Conservation (phyloP, 108 stramenopile genomes). For the Pseudonitzschia multiseries region DNA sequence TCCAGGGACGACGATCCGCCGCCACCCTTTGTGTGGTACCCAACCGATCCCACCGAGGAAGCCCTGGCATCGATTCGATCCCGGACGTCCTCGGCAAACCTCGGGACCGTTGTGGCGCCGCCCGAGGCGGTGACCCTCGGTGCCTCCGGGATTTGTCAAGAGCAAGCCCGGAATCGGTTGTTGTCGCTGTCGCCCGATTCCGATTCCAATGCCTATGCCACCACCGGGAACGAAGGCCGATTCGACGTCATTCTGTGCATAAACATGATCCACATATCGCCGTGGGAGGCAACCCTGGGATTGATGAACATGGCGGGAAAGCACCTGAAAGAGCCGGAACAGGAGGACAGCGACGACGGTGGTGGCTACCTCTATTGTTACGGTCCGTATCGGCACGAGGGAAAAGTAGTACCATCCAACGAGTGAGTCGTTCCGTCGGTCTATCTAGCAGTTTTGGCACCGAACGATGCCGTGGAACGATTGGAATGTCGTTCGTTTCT, state of each 20-base stretch:
- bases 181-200: slow-evolving; percentile 6
- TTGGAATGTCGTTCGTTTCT: too few relatives aligned
- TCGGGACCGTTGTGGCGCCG: slow-evolving; percentile 26
- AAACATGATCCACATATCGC: slow-evolving; percentile 89
- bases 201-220: too few relatives aligned
- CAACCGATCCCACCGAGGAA: slow-evolving; percentile 54
- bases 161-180: slow-evolving; percentile 26
- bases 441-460: too few relatives aligned
- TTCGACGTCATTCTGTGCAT: slow-evolving; percentile 68
- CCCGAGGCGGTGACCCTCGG: slow-evolving; percentile 43
- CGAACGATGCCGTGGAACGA: background rate
- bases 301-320: slow-evolving; percentile 62
- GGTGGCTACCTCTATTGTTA: slow-evolving; percentile 65
- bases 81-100: slow-evolving; percentile 20
- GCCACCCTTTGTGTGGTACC: slow-evolving; percentile 42
- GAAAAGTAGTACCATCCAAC: slow-evolving; percentile 76
- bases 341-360: background rate
- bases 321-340: background rate
- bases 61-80: slow-evolving; percentile 47
- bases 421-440: slow-evolving; percentile 42
- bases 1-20: background rate
- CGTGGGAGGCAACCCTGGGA: slow-evolving; percentile 80
- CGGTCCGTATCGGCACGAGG: slow-evolving; percentile 73
- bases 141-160: slow-evolving; percentile 36
- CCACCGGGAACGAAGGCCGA: background rate